Conservation (phyloP, 1,284 basidiomycete genomes). For the Trametes versicolor region DNA sequence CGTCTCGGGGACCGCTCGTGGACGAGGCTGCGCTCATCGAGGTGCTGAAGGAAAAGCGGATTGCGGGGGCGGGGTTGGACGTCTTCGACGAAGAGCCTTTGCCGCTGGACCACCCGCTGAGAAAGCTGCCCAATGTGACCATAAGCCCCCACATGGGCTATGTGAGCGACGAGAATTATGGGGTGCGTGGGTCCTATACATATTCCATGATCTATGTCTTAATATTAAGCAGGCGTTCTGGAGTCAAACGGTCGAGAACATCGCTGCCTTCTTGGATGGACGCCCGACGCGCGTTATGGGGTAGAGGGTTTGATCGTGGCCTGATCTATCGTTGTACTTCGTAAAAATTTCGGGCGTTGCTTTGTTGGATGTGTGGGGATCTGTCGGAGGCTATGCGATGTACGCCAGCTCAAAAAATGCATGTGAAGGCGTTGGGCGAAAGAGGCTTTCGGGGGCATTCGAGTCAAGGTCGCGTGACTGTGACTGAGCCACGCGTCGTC, state of each 20-base stretch:
- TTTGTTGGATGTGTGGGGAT: background rate
- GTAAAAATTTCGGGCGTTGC: background rate
- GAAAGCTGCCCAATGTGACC: slow-evolving; percentile 60
- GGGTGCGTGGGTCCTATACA: slow-evolving; percentile 45
- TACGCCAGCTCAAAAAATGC: background rate
- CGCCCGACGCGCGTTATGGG: slow-evolving; percentile 42
- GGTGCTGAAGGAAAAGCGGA: slow-evolving; percentile 55
- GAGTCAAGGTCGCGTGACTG: slow-evolving; percentile 36
- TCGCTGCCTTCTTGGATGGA: slow-evolving; percentile 56
- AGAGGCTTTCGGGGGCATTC: slow-evolving; percentile 17
- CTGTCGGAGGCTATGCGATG: background rate
- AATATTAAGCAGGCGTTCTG: slow-evolving; percentile 42
- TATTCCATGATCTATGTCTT: background rate
- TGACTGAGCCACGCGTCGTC: slow-evolving; percentile 42
- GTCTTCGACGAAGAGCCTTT: slow-evolving; percentile 74
- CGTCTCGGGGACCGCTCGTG: slow-evolving; percentile 68
- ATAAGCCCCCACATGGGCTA: slow-evolving; percentile 72
- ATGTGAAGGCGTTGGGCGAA: background rate
- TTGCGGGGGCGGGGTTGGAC: slow-evolving; percentile 64
- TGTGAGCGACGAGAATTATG: slow-evolving; percentile 59
- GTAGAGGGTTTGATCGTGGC: slow-evolving; percentile 21
- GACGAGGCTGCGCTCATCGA: slow-evolving; percentile 64
- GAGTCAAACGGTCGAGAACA: slow-evolving; percentile 60
- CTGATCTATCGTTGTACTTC: background rate
- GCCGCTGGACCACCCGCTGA: slow-evolving; percentile 62